A percentile compares a stretch with the other conserved stretches of the same genome.
These are phyloP conservation scores for Cutaneotrichosporon mucoides DNA, from an alignment of 1,284 basidiomycete species.

Conservation along the genomic window DNA sequence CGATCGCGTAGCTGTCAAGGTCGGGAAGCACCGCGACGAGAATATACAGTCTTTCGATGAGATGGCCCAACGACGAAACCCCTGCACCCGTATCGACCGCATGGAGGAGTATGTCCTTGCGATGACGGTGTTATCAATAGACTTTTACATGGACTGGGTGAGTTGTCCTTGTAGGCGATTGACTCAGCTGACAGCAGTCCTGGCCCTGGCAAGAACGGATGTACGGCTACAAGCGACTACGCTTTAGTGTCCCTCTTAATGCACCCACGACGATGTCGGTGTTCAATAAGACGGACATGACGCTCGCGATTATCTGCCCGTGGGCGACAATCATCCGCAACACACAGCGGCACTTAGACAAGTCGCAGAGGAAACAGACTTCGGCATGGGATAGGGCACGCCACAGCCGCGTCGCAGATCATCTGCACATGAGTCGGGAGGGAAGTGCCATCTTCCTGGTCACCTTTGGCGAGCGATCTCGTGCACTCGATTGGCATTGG, in stretches of 20 bases:
- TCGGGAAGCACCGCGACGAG: slow-evolving; percentile 40
- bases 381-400: slow-evolving; percentile 5
- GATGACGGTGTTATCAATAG: slow-evolving; percentile 39
- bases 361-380: not conserved
- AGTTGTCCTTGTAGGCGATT: slow-evolving; percentile 4
- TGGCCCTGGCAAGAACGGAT: slow-evolving; percentile 32
- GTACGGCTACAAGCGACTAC: slow-evolving; percentile 36
- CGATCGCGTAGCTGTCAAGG: slow-evolving; percentile 45
- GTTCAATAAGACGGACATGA: slow-evolving; percentile 44
- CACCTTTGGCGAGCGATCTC: slow-evolving; percentile 37
- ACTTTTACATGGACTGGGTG: slow-evolving; percentile 46
- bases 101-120: slow-evolving; percentile 45
- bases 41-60: slow-evolving; percentile 36
- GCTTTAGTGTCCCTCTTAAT: slow-evolving; percentile 39
- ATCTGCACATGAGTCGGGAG: slow-evolving; percentile 6
- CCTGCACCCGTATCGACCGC: slow-evolving; percentile 36
- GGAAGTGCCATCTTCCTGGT: slow-evolving; percentile 36
- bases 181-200: slow-evolving; percentile 12
- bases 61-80: slow-evolving; percentile 32
- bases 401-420: slow-evolving; percentile 9
- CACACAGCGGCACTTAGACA: slow-evolving; percentile 7
- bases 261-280: slow-evolving; percentile 35
- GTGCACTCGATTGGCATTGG: slow-evolving; percentile 49
- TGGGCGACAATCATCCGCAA: slow-evolving; percentile 11
- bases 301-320: slow-evolving; percentile 26